phyloP scores from a whole-genome alignment of 202 grass and related monocot species.

The Musa balbisiana region DNA sequence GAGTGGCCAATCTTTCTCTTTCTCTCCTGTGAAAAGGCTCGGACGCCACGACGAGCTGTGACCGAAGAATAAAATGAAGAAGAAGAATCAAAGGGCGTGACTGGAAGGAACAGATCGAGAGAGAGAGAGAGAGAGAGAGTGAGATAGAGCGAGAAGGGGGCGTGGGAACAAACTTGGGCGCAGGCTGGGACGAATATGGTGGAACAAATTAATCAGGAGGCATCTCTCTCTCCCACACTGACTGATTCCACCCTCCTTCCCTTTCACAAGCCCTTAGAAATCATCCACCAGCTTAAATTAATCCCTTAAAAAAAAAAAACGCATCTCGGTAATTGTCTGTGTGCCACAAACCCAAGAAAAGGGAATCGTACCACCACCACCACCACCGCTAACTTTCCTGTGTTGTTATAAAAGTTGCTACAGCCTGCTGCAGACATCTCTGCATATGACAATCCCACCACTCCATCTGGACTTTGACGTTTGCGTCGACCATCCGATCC shows the following conservation, averaged over 20 bases:
- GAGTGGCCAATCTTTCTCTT: not conserved
- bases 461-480: not conserved
- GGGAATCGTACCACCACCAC: not conserved
- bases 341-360: not conserved
- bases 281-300: conserved; percentile 1
- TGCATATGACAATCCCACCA: not conserved
- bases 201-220: not conserved
- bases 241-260: not conserved
- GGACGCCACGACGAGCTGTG: not conserved
- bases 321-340: not conserved
- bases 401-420: not conserved
- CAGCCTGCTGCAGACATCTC: not conserved
- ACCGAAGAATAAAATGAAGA: not conserved
- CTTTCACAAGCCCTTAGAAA: not conserved
- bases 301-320: not conserved
- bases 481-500: not conserved
- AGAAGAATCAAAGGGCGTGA: not conserved
- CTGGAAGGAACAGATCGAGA: not conserved
- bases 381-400: not conserved
- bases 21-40: not conserved
- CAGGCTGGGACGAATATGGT: not conserved
- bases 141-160: not conserved
- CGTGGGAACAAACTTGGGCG: not conserved
- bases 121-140: not conserved
- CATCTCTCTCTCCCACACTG: not conserved